Evolutionary conservation across 2,329 filamentous ascomycete genomes (phyloP).

Genomic region (Fusarium transvaalense): DNA sequence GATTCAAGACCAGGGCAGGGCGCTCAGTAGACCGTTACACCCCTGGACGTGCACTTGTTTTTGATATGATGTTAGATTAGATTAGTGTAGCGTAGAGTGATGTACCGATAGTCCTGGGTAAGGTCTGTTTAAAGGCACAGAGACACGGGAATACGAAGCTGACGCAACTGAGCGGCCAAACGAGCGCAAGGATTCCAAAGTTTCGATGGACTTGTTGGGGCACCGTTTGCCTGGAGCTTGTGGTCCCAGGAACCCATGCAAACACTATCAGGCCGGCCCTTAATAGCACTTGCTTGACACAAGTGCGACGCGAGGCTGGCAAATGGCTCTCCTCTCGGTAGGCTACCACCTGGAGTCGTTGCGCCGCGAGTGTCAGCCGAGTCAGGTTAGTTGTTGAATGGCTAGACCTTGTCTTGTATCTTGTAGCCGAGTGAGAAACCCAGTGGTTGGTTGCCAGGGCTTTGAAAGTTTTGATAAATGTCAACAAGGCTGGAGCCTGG

Average conservation of each 20-base stretch:
- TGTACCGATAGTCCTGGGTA: neutral
- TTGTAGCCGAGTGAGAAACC: constrained; percentile 32
- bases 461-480: constrained; percentile 19
- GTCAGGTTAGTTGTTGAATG: constrained; percentile 24
- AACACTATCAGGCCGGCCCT: constrained; percentile 39
- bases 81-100: constrained; percentile 18
- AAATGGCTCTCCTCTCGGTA: constrained; percentile 26
- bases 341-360: constrained; percentile 36
- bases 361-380: constrained; percentile 28
- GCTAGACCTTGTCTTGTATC: constrained; percentile 18
- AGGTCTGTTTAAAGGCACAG: constrained; percentile 10
- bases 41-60: constrained; percentile 24
- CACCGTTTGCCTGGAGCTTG: constrained; percentile 30
- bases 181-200: constrained; percentile 26
- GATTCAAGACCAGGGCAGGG: constrained; percentile 46
- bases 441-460: constrained; percentile 42
- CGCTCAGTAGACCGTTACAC: constrained; percentile 44
- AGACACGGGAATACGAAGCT: constrained; percentile 47
- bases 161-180: constrained; percentile 40
- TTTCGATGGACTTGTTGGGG: constrained; percentile 25
- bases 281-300: constrained; percentile 33
- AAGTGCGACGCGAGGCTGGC: constrained; percentile 45
- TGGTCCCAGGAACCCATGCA: constrained; percentile 33
- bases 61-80: constrained; percentile 32
- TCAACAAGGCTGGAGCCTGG: constrained; percentile 45